Evolutionary conservation across 345 rosid genomes (phyloP), one percentile per base, ranked within the genome.

Genomic region (Gossypium australe): DNA sequence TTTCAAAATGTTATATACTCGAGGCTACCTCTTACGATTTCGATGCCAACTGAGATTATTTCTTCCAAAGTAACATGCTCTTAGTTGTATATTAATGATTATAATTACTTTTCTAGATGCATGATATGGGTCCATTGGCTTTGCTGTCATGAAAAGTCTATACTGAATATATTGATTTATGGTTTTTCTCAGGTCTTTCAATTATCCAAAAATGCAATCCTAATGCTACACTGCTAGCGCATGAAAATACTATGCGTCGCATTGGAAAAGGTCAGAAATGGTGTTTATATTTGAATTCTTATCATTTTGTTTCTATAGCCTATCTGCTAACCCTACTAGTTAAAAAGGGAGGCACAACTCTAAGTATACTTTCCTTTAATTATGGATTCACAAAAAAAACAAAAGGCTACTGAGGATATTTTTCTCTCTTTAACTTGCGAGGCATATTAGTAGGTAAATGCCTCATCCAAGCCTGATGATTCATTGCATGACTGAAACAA

Each of bases 161-260:
- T 22, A 24, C 7, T 77, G 70, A 25, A 34, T 63, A 73, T 72
- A 56, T 67, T 71, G 67, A 51, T 69, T 55, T 60, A 49, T 78
- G 77, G 51, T 9, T 71, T 82, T 29, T 77, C 78, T 80, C 88
- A 92, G 97, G 98, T 80, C 97, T 94, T 82, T 94, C 97, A 25
- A 71, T 87, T n/a, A 60, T 94, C 84, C 91, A 88, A 84, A 89
- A 87, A 62, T 85, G 83, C 86, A 92, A 89, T 67, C 86, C 86
- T 67, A 86, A 90, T 79, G 93, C 94, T 74, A 80, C 61, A 22
- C 82, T 92, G 38, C 75, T 94, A 61, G 94, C 91, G 44, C 94
- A 94, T 75, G 87, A 85, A 81, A 90, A 90, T 7, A 90, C 98
- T 68, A 86, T 82, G 86, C 71, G 82, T 52, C 94, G 87, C 69